Base-by-base conservation (phyloP, 257 asterid species). In the Solanum appendiculatum region DNA sequence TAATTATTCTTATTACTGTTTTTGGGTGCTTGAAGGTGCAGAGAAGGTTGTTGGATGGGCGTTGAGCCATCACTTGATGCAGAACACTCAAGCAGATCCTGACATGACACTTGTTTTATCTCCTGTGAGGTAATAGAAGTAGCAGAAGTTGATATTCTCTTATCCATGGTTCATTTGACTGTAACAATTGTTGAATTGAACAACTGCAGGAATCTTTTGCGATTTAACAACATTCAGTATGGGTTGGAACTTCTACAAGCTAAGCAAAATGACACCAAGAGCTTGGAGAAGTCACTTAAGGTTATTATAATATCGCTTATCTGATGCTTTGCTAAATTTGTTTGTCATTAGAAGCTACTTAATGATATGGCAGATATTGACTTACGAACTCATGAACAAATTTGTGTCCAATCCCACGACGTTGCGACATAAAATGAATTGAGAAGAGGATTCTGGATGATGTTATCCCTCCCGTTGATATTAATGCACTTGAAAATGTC, bases 401-500 rank as follows among this genome's bases (percentile, higher is more conserved):
- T 42, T 58, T 2, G 42, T 39, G 42, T 8, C 42, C 42, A 39
- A 39, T 10, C 42, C 42, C 90, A 95, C 98, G 97, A 95, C 92
- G 92, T 93, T 85, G 95, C 89, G 89, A 93, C 96, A 2, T 95
- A 94, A 90, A 95, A 93, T 87, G 98, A 94, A 86, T 94, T 88
- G 99, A 96, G 92, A 96, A 93, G 91, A 91, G 94, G 86, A 98
- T 96, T 90, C 93, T 93, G 81, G 93, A 91, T 16, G 95, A 93
- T 90, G 98, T 95, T 66, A 93, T 94, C 66, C 94, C 96, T 83
- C 95, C 98, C 31, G 92, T 54, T 90, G 98, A 95, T 92, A 94
- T 95, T 88, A 98, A 97, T 88, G 98, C 98, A 44, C 91, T 95
- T 63, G 98, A n/a, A 95, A 93, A 92, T 92, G 97, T 95, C 86